Evolutionary conservation across 2,329 filamentous ascomycete species (phyloP).

Genomic region (Calonectria naviculata): DNA sequence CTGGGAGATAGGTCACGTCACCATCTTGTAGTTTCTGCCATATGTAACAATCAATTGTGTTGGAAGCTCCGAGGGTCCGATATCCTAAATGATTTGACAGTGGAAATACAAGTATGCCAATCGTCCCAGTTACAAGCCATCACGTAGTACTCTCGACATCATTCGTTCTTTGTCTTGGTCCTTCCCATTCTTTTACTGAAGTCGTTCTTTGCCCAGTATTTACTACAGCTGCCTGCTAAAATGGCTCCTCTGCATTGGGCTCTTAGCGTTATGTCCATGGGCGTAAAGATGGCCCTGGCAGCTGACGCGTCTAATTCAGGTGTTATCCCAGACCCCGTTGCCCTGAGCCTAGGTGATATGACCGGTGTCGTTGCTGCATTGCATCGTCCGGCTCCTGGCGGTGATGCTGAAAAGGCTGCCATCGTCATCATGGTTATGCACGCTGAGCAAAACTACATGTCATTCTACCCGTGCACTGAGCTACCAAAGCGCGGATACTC

Average conservation of each 20-base stretch:
- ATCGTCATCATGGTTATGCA: conserved; percentile 6
- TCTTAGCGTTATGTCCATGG: neutral
- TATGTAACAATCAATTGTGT: neutral
- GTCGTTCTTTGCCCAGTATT: too few species aligned
- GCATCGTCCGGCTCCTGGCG: neutral
- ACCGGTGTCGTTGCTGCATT: neutral
- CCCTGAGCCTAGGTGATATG: neutral
- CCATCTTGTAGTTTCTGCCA: neutral
- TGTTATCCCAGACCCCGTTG: neutral
- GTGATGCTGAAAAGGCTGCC: conserved; percentile 1
- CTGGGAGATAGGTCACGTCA: neutral
- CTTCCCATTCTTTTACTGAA: neutral
- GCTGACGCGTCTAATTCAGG: neutral
- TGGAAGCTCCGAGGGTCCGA: neutral
- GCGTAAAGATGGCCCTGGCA: neutral
- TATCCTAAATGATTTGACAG: neutral
- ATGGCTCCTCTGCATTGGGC: neutral
- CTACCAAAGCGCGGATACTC: conserved; percentile 1
- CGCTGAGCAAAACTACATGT: neutral
- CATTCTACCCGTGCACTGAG: conserved; percentile 3
- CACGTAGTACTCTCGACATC: neutral
- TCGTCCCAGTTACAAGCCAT: neutral
- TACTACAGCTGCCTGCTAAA: too few species aligned
- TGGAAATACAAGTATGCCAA: neutral
- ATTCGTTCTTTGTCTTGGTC: too few species aligned